Evolutionary conservation across 345 rosid genomes (phyloP).

Genomic region (Sisymbrium irio): DNA sequence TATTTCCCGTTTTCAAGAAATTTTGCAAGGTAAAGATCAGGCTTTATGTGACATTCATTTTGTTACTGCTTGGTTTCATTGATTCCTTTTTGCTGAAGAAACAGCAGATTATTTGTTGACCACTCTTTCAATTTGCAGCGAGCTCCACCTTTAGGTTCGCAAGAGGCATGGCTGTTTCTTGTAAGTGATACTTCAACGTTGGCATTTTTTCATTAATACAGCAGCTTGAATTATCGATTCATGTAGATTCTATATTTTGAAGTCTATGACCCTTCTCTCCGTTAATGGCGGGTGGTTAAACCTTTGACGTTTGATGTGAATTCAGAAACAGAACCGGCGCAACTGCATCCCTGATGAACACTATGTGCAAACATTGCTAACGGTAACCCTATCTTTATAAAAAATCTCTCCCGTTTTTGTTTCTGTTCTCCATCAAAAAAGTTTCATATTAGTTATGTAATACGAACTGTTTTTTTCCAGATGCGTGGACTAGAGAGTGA

Average conservation of each 20-base stretch:
- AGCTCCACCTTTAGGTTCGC: slow-evolving; percentile 58
- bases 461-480: slow-evolving; percentile 33
- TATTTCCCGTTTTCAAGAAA: slow-evolving; percentile 62
- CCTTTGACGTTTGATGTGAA: slow-evolving; percentile 14
- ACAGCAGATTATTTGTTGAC: not conserved
- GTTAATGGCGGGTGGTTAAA: not conserved
- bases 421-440: slow-evolving; percentile 9
- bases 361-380: slow-evolving; percentile 71
- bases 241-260: not conserved
- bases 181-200: slow-evolving; percentile 44
- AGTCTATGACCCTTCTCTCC: not conserved
- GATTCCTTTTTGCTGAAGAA: not conserved
- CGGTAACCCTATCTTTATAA: slow-evolving; percentile 42
- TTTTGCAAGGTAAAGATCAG: slow-evolving; percentile 66
- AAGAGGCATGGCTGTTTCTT: slow-evolving; percentile 54
- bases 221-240: not conserved
- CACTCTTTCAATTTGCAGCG: slow-evolving; percentile 51
- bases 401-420: not conserved
- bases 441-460: not conserved
- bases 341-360: slow-evolving; percentile 92
- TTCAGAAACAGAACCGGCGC: slow-evolving; percentile 54
- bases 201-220: slow-evolving; percentile 2
- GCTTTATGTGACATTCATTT: not conserved
- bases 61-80: not conserved
- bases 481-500: slow-evolving; percentile 74